Percentiles rank a stretch among this genome's conserved stretches.
Conservation (phyloP, 257 asterid species). For the Solanum neorickii region DNA sequence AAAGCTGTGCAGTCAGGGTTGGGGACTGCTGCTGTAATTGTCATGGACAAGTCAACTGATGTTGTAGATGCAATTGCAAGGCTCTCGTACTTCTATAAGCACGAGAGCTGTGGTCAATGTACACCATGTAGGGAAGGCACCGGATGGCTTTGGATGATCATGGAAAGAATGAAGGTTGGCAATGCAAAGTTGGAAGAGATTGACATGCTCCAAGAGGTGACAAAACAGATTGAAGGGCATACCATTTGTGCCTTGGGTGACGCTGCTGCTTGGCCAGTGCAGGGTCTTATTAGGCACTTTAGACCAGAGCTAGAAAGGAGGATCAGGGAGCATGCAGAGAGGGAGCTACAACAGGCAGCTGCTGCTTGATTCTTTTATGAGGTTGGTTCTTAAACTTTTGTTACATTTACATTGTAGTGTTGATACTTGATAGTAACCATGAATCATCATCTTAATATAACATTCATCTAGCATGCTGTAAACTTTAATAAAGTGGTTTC, state of each 20-base stretch:
- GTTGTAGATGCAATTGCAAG: constrained; percentile 93
- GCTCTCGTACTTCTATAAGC: constrained; percentile 94
- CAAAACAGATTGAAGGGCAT: constrained; percentile 99
- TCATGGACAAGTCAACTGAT: constrained; percentile 98
- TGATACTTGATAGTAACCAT: neutral
- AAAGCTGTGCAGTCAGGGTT: constrained; percentile 94
- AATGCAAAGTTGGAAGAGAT: constrained; percentile 95
- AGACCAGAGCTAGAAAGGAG: constrained; percentile 95
- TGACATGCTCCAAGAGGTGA: constrained; percentile 97
- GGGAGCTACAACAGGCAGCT: constrained; percentile 73
- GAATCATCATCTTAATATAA: neutral
- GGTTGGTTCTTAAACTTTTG: constrained; percentile 19
- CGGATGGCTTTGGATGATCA: constrained; percentile 98
- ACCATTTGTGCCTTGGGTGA: constrained; percentile 98
- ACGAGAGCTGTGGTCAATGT: constrained; percentile 98
- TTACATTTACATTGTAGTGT: neutral
- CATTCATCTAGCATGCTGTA: neutral
- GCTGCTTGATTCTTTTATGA: constrained; percentile 44
- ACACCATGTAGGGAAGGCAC: constrained; percentile 99
- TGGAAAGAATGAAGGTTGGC: constrained; percentile 98
- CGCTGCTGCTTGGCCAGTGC: constrained; percentile 99
- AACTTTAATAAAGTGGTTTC: neutral
- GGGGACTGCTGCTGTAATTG: constrained; percentile 98
- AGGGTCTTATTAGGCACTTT: constrained; percentile 97
- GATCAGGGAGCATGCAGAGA: constrained; percentile 82